Base-by-base conservation (phyloP, 805 yeast genomes). In the Metschnikowia peoriensis region DNA sequence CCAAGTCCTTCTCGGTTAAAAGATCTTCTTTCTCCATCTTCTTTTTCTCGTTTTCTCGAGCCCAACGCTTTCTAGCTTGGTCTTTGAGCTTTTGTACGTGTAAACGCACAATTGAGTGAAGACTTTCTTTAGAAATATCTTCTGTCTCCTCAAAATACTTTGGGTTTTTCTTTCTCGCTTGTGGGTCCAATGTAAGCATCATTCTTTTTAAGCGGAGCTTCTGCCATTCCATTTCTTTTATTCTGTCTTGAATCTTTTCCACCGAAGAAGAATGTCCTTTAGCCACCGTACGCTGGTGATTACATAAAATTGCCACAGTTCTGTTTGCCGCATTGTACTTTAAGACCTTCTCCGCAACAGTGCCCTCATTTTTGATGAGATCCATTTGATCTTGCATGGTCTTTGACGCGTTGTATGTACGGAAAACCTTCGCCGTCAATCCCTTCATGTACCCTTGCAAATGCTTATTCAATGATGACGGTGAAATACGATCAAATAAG, bases 331-430 rank as follows among this genome's bases (percentile, higher is more conserved):
- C 97, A 70, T 93, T 92, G 70, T 86, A 92, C 55, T 82, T 84
- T 51, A 92, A 85, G 47, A 92, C 85, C 62, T 90, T 93, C 66
- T 92, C 97, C 27, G 88, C 86, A 4, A 89, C 87, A 0, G 96
- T 83, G 28, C 97, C 97, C 64, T 83, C 87, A 66, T 89, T 88
- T n/a, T 86, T 79, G 59, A 93, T 90, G 62, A 85, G 72, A 65
- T 88, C 96, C 54, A 93, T 70, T 67, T 90, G 97, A 63, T 92
- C 96, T 69, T 92, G 97, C 97, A 92, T 93, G 1, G 97, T 91
- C 68, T 89, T 88, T 1, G 97, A 89, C 0, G 98, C 98, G 72
- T 92, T 92, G 66, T 89, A 92, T 0, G 98, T 92, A 84, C 98
- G 96, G 78, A 92, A 93, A 17, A 92, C 97, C 69, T 92, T 92